These are phyloP conservation scores for Colletotrichum australisinense DNA, from an alignment of 2,329 filamentous ascomycete species.

Conservation along the genomic window DNA sequence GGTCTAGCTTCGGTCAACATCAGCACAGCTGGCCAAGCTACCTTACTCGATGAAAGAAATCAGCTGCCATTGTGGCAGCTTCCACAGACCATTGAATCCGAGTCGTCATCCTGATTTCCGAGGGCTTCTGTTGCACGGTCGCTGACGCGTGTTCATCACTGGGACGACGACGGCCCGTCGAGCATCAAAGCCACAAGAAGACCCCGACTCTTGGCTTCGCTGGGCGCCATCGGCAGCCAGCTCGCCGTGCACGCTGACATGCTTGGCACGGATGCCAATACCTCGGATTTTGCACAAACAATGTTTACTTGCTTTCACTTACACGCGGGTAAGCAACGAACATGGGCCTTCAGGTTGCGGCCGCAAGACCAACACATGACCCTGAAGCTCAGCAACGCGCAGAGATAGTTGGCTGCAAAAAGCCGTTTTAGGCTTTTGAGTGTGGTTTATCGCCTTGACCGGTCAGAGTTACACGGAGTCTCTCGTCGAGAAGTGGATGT, in stretches of 20 bases:
- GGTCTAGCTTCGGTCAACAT: background rate
- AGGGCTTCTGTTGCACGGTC: background rate
- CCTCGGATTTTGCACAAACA: background rate
- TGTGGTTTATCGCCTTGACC: background rate
- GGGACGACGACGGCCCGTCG: background rate
- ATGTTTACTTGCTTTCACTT: background rate
- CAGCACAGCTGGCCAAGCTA: background rate
- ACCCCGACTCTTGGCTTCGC: background rate
- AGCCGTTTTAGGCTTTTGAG: background rate
- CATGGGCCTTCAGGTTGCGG: no score
- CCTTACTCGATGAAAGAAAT: background rate
- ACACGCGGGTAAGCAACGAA: background rate
- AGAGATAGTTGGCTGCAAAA: background rate
- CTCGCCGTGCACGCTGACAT: background rate
- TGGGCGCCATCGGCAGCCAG: background rate
- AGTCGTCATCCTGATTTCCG: background rate
- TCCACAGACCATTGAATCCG: background rate
- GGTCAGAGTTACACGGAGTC: background rate
- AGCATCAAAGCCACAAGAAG: background rate
- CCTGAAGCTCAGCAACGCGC: background rate
- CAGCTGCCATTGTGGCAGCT: background rate
- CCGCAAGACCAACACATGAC: no score
- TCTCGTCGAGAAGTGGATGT: background rate
- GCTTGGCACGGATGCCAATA: background rate
- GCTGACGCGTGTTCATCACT: slow-evolving; percentile 21